Evolutionary conservation across 805 yeast genomes (phyloP), one percentile per base, ranked within the genome.

Genomic region (Metschnikowia amazonensis): DNA sequence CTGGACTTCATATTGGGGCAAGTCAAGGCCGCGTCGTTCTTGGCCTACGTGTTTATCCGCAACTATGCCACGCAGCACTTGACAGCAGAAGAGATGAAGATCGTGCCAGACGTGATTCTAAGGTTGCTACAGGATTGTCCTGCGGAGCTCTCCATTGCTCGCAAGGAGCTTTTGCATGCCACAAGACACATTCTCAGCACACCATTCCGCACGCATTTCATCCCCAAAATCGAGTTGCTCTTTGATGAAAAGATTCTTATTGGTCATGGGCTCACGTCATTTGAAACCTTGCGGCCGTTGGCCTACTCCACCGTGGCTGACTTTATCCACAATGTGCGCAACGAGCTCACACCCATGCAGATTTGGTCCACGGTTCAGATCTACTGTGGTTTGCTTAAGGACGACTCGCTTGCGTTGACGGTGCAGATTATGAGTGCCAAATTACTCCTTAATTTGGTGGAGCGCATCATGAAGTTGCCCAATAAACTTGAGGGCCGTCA

Each of bases 391-490:
- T 82, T 89, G 54, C 69, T 94, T 50, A 84, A 85, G 55, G 98
- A 95, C 60, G 81, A 80, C 51, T 70, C 90, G 0, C 67, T 94
- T 51, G 94, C 95, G 1, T 75, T 88, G 49, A 86, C 95, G 5
- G 96, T 90, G 30, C 98, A 95, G 63, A 86, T 90, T 8, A 89
- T 94, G 97, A 86, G 97, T 66, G 96, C 97, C 2, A 92, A 90
- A 65, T 70, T 94, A 27, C 66, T 94, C 27, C 66, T 92, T 50
- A 95, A 94, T 63, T 70, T 95, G 56, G 92, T 94, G 17, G 99
- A 95, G 54, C 72, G 95, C 36, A 85, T 94, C 32, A 76, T 86
- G 77, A 85, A 86, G 57, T 65, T 90, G 55, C 90, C 86, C 33
- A 85, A 86, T 43, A 86, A 86, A 53, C 76, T 80, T 23, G 96